These are phyloP conservation scores for Bretschneidera sinensis DNA, from an alignment of 345 rosid genomes.

Conservation along the genomic window DNA sequence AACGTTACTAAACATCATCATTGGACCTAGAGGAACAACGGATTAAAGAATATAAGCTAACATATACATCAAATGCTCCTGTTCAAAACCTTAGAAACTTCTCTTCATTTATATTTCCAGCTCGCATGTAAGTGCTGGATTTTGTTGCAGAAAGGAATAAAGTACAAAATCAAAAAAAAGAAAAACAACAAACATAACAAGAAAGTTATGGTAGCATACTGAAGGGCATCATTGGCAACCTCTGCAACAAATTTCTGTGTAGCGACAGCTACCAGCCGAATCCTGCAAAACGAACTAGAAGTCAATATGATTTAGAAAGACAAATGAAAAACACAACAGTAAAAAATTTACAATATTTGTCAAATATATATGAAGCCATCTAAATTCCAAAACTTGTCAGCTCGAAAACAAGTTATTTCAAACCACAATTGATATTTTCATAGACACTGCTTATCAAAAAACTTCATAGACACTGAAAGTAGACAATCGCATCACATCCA, in stretches of 20 bases:
- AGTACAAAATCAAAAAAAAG: not conserved
- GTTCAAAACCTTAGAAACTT: no score
- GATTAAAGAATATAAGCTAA: not conserved
- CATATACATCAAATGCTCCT: no score
- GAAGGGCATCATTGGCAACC: slow-evolving; percentile 88
- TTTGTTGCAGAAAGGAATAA: not conserved
- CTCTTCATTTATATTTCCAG: no score
- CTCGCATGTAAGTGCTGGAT: not conserved
- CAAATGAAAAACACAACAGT: not conserved
- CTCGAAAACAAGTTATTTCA: not conserved
- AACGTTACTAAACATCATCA: not conserved
- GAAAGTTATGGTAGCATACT: slow-evolving; percentile 37
- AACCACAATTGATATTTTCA: not conserved
- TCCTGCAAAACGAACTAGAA: slow-evolving; percentile 36
- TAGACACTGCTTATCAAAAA: no score
- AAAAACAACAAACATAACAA: not conserved
- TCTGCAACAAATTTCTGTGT: slow-evolving; percentile 95
- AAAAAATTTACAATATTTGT: not conserved
- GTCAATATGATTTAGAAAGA: slow-evolving; percentile 6
- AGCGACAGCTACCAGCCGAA: slow-evolving; percentile 89
- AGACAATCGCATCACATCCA: not conserved
- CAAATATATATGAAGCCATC: not conserved
- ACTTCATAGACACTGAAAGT: not conserved
- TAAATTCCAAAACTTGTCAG: not conserved
- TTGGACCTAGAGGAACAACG: not conserved